phyloP scores from a whole-genome alignment of 306 rosid genomes.

The Rosa rugosa region DNA sequence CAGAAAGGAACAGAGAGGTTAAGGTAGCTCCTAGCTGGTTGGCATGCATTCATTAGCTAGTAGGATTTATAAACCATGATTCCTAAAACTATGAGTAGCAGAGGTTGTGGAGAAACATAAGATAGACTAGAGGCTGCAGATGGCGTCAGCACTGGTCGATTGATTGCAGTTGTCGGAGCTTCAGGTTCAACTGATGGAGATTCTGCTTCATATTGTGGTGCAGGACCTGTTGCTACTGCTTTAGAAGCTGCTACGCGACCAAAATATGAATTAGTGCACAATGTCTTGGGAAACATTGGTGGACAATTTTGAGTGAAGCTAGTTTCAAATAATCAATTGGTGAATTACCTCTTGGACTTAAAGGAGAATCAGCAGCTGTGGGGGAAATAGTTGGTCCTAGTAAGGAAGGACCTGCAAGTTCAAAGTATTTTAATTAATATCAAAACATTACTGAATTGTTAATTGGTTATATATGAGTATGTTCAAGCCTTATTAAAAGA shows the following conservation, averaged over 20 bases:
- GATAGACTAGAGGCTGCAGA: constrained; percentile 27
- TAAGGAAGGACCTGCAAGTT: constrained; percentile 37
- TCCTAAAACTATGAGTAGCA: constrained; percentile 25
- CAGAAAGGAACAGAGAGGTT: not conserved
- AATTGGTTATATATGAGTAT: not conserved
- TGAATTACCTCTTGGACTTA: constrained; percentile 51
- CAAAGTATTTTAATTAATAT: not conserved
- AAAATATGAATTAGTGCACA: not conserved
- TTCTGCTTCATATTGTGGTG: constrained; percentile 24
- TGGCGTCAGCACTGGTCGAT: constrained; percentile 39
- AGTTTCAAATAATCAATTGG: not conserved
- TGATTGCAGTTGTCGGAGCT: constrained; percentile 31
- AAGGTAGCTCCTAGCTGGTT: not conserved
- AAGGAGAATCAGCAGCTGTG: constrained; percentile 40
- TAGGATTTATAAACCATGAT: constrained; percentile 5
- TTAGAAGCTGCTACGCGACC: constrained; percentile 36
- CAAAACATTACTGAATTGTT: constrained; percentile 1
- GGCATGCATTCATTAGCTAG: not conserved
- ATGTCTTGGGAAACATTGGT: not conserved
- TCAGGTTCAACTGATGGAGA: constrained; percentile 35
- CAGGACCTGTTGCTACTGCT: constrained; percentile 18
- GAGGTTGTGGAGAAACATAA: constrained; percentile 27
- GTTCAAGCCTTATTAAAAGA: not conserved
- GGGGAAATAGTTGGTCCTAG: constrained; percentile 36
- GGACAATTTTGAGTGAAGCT: not conserved